phyloP scores from a whole-genome alignment of 345 rosid species.

The Aquilaria sinensis region DNA sequence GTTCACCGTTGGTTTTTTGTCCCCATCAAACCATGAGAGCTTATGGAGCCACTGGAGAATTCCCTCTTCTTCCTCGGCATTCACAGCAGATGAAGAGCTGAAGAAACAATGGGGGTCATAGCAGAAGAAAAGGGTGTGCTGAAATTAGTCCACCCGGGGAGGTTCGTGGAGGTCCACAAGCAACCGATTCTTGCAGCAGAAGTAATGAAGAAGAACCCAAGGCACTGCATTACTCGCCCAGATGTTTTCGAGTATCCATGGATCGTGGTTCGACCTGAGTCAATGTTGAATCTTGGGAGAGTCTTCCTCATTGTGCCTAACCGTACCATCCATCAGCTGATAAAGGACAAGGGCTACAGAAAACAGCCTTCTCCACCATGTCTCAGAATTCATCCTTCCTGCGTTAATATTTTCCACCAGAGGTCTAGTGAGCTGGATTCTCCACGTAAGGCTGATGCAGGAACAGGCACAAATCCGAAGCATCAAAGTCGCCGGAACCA shows the following conservation, averaged over 20 bases:
- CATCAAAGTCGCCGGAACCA: slow-evolving; percentile 1
- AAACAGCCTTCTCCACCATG: slow-evolving; percentile 3
- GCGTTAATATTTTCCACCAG: too few species aligned
- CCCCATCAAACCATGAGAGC: background rate
- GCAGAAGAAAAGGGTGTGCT: slow-evolving; percentile 17
- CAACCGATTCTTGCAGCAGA: slow-evolving; percentile 33
- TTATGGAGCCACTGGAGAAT: background rate
- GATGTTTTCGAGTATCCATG: slow-evolving; percentile 45
- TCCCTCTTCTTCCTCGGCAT: slow-evolving; percentile 6
- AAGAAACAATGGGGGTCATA: slow-evolving; percentile 6
- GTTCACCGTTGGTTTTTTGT: slow-evolving; percentile 2
- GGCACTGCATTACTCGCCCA: slow-evolving; percentile 44
- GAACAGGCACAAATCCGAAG: slow-evolving; percentile 12
- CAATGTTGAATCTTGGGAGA: slow-evolving; percentile 26
- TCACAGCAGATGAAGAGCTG: background rate
- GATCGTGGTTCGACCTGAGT: slow-evolving; percentile 38
- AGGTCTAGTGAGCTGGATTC: too few species aligned
- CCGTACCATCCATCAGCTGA: slow-evolving; percentile 25
- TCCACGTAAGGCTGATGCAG: too few species aligned
- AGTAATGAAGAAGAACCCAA: slow-evolving; percentile 35
- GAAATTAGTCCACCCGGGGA: slow-evolving; percentile 38
- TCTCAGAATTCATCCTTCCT: too few species aligned
- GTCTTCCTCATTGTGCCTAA: slow-evolving; percentile 42
- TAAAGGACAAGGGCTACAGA: slow-evolving; percentile 18
- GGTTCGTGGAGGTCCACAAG: slow-evolving; percentile 25